Percentiles rank a stretch among this genome's conserved stretches.
These are phyloP conservation scores for Tagetes patula DNA, from an alignment of 129 eudicot genomes.

Conservation along the genomic window DNA sequence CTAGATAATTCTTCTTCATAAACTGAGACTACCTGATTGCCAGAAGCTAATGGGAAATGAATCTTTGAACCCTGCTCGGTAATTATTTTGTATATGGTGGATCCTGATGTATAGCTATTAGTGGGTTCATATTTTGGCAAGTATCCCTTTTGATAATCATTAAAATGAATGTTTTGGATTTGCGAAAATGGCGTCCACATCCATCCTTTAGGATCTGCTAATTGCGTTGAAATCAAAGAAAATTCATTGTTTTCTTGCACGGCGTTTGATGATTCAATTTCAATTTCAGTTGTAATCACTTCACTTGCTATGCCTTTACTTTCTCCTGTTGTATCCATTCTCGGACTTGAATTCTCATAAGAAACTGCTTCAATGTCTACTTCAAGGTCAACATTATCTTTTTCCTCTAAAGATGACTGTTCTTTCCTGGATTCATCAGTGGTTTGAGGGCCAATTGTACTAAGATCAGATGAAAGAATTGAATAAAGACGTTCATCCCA, in stretches of 20 bases:
- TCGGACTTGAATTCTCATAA: conserved; percentile 17
- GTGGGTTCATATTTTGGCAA: conserved; percentile 50
- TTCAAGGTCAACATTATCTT: conserved; percentile 21
- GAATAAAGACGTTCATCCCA: conserved; percentile 78
- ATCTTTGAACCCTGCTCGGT: conserved; percentile 62
- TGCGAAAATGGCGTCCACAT: conserved; percentile 68
- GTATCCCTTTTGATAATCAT: conserved; percentile 56
- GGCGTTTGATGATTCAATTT: conserved; percentile 18
- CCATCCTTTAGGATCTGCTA: conserved; percentile 49
- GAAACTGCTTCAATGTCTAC: conserved; percentile 27
- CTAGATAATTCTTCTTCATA: conserved; percentile 82
- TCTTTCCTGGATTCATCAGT: conserved; percentile 8
- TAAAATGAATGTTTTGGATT: conserved; percentile 49
- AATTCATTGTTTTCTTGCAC: conserved; percentile 24
- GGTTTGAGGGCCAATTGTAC: conserved; percentile 19
- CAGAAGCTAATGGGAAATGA: conserved; percentile 64
- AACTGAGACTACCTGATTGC: conserved; percentile 61
- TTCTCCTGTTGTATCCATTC: conserved; percentile 21
- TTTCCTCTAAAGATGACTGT: conserved; percentile 28
- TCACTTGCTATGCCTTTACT: conserved; percentile 6
- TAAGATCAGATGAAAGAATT: conserved; percentile 58
- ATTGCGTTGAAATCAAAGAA: conserved; percentile 27
- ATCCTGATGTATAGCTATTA: conserved; percentile 36
- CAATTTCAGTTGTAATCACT: conserved; percentile 43
- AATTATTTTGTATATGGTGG: conserved; percentile 46